Conservation (phyloP, 345 rosid species). For the Triadica sebifera region DNA sequence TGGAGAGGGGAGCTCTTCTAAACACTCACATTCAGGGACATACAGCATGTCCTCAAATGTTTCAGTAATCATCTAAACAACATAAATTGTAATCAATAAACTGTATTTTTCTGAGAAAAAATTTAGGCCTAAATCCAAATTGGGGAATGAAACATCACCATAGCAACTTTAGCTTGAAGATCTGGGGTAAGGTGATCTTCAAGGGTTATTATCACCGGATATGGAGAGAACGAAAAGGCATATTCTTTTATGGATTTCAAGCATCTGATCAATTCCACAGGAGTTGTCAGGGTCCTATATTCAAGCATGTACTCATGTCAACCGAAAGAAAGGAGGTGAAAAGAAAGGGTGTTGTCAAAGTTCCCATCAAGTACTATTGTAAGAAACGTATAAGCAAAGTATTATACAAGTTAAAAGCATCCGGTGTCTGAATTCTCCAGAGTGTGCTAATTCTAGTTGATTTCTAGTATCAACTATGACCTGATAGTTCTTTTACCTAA, state of each 20-base stretch:
- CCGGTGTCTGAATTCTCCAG: neutral
- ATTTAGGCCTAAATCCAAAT: neutral
- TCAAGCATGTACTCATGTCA: neutral
- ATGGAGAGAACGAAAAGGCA: constrained; percentile 27
- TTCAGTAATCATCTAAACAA: constrained; percentile 53
- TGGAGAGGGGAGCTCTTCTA: constrained; percentile 66
- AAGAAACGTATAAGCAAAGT: neutral
- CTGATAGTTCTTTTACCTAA: neutral
- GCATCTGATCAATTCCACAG: constrained; percentile 27
- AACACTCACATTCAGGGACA: constrained; percentile 38
- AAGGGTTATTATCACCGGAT: constrained; percentile 32
- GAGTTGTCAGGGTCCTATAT: constrained; percentile 30
- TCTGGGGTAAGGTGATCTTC: constrained; percentile 35
- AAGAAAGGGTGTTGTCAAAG: neutral
- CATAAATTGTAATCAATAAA: constrained; percentile 2
- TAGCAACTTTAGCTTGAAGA: constrained; percentile 31
- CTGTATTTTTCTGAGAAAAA: neutral
- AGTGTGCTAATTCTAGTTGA: too few relatives aligned
- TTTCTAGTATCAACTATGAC: neutral
- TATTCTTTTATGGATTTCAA: constrained; percentile 27
- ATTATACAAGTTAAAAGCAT: neutral
- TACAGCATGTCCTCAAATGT: constrained; percentile 55
- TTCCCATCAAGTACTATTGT: neutral
- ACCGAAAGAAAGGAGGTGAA: neutral
- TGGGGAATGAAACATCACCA: constrained; percentile 28